Conservation (phyloP, 176 grass and related monocot species). For the Ensete glaucum region DNA sequence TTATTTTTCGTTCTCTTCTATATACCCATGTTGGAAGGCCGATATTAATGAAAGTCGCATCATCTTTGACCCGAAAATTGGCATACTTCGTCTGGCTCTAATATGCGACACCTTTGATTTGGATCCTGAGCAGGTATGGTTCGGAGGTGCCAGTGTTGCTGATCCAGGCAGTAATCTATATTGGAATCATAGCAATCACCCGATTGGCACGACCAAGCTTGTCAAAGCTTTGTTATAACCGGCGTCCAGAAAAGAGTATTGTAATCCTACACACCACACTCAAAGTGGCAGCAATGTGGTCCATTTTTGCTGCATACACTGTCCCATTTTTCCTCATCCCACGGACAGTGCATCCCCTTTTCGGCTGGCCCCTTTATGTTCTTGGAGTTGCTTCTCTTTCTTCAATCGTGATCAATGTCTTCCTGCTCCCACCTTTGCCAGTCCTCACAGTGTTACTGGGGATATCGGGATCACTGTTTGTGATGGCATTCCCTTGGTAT, state of each 20-base stretch:
- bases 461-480: constrained; percentile 37
- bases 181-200: constrained; percentile 42
- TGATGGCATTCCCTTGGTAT: constrained; percentile 93
- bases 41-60: neutral
- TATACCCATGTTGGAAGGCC: neutral
- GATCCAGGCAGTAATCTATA: constrained; percentile 53
- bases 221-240: constrained; percentile 62
- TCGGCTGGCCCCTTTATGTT: constrained; percentile 81
- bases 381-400: constrained; percentile 52
- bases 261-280: constrained; percentile 45
- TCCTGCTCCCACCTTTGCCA: constrained; percentile 51
- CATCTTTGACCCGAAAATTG: neutral
- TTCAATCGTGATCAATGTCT: constrained; percentile 47
- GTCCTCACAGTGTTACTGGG: constrained; percentile 66
- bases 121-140: constrained; percentile 44
- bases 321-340: constrained; percentile 85
- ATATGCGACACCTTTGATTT: neutral
- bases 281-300: constrained; percentile 47
- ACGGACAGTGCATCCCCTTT: constrained; percentile 62
- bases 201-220: constrained; percentile 56
- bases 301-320: constrained; percentile 51
- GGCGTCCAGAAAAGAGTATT: constrained; percentile 58
- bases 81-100: neutral
- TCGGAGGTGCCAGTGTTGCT: constrained; percentile 72
- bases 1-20: neutral